Base-by-base conservation (phyloP, 306 rosid species). In the Medicago lupulina region DNA sequence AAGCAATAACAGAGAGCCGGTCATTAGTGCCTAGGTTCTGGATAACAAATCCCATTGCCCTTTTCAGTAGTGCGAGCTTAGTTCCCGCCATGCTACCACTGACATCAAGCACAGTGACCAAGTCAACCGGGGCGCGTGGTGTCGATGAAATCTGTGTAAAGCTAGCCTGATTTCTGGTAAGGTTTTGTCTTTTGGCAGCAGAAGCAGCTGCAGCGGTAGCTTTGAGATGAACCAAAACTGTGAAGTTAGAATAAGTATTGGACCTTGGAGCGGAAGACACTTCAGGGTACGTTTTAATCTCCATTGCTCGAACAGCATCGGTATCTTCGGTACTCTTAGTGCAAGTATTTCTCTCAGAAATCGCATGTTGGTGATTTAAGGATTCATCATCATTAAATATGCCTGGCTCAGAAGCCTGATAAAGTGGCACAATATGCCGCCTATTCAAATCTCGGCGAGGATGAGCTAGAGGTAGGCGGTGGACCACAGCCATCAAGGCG, bases 41-140 rank as follows among this genome's bases (percentile, higher is more conserved):
- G 78, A 95, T 95, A 41, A 95, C 99, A 66, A 95, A 95, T 47
- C 99, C 97, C 97, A 95, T 92, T 4, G 99, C 99, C 80, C 99
- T 86, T 83, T 95, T 95, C 4, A 95, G 83, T 71, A 95, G 87
- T 13, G 99, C 99, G 44, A 95, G 93, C 83, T 95, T 95, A 43
- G 99, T 95, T 67, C 99, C 99, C 19, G 97, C 97, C 99, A 95
- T 95, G 87, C 99, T 95, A 54, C 99, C 97, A 18, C 99, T 95
- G 73, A 88, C 76, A 75, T 95, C 99, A 15, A 95, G 99, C 80
- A 95, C 99, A 0, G 99, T 95, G 81, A 95, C 97, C 36, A 95
- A 86, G 85, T 95, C 99, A n/a, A 95, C 96, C 5, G 97, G 93
- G 51, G 97, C 96, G 63, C 97, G 93, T 1, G 82, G 86, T 61